phyloP scores from a whole-genome alignment of 2,329 filamentous ascomycete genomes.

The Rosellinia necatrix region DNA sequence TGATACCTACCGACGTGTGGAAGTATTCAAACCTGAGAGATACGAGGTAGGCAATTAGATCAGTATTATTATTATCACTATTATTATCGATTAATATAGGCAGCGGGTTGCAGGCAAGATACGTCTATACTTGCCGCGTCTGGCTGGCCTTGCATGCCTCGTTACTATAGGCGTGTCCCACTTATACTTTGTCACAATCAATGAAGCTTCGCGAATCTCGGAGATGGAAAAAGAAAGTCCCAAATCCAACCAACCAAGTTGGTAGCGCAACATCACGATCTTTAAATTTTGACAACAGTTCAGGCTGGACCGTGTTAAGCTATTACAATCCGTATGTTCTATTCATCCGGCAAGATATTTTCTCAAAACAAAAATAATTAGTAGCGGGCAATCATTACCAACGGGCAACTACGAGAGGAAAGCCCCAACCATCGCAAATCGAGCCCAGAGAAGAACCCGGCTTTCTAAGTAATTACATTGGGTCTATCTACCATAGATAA shows the following conservation, averaged over 20 bases:
- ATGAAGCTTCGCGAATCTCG: conserved; percentile 41
- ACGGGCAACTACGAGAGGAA: neutral
- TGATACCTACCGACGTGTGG: too few relatives aligned
- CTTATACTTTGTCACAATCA: conserved; percentile 28
- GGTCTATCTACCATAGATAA: too few relatives aligned
- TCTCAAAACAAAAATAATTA: neutral
- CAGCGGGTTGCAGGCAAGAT: too few relatives aligned
- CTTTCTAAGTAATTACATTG: neutral
- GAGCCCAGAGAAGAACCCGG: neutral
- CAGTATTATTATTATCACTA: too few relatives aligned
- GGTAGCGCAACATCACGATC: neutral
- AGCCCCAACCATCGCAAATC: neutral
- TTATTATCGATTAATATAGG: neutral
- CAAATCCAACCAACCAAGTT: neutral
- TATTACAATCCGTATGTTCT: too few relatives aligned
- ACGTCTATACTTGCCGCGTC: too few relatives aligned
- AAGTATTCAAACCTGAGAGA: too few relatives aligned
- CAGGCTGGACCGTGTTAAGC: neutral
- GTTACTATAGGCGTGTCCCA: conserved; percentile 23
- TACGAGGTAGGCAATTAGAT: too few relatives aligned
- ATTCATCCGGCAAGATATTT: too few relatives aligned
- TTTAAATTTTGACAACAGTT: neutral
- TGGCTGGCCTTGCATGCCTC: too few relatives aligned
- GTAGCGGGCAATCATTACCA: too few relatives aligned
- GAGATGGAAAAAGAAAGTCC: conserved; percentile 28